Conservation (phyloP, 768 basidiomycete species). For the Termitomyces sp. region DNA sequence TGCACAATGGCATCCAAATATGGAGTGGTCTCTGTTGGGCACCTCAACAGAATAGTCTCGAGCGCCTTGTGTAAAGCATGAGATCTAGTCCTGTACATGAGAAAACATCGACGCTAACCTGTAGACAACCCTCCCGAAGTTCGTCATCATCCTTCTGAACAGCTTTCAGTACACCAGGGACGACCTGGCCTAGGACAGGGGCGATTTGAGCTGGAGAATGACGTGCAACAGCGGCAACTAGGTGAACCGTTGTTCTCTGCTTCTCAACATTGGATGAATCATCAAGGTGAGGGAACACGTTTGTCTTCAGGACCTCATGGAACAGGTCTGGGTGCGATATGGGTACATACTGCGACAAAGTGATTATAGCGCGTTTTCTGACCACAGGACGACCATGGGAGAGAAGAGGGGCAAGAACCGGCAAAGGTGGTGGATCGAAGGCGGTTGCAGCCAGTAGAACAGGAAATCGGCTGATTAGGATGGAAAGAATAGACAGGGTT, state of each 20-base stretch:
- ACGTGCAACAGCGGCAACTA: slow-evolving; percentile 75
- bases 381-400: slow-evolving; percentile 79
- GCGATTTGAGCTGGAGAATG: slow-evolving; percentile 66
- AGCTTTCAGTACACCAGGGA: slow-evolving; percentile 67
- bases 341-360: slow-evolving; percentile 79
- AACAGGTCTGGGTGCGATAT: slow-evolving; percentile 62
- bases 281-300: slow-evolving; percentile 55
- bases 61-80: slow-evolving; percentile 48
- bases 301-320: slow-evolving; percentile 47
- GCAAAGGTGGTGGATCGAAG: slow-evolving; percentile 54
- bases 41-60: slow-evolving; percentile 78
- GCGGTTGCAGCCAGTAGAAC: slow-evolving; percentile 50
- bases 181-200: slow-evolving; percentile 51
- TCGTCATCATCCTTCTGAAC: slow-evolving; percentile 78
- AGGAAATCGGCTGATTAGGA: slow-evolving; percentile 83
- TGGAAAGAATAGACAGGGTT: slow-evolving; percentile 79
- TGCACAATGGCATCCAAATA: slow-evolving; percentile 67
- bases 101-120: slow-evolving; percentile 35
- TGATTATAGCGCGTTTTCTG: slow-evolving; percentile 87
- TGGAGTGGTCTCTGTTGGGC: slow-evolving; percentile 75
- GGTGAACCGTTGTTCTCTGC: slow-evolving; percentile 72
- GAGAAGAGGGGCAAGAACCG: slow-evolving; percentile 65
- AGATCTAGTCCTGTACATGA: background rate
- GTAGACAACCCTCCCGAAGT: slow-evolving; percentile 71
- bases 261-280: slow-evolving; percentile 52